Evolutionary conservation across 2,329 filamentous ascomycete species (phyloP).

Genomic region (Penicillium brevicompactum): DNA sequence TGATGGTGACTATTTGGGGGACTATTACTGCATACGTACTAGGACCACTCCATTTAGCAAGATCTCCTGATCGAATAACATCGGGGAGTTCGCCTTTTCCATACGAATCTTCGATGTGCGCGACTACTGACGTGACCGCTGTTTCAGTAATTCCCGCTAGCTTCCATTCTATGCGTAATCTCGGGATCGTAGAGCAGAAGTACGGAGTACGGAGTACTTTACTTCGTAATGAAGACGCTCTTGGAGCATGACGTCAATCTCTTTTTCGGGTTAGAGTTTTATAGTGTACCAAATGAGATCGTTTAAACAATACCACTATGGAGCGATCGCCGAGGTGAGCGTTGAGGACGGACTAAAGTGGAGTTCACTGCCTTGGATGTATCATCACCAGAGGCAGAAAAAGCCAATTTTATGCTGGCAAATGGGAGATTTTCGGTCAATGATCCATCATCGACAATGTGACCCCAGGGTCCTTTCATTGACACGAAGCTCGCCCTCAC

Average conservation of each 20-base stretch:
- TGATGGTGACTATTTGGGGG: not conserved
- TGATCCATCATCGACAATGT: not conserved
- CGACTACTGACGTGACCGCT: not conserved
- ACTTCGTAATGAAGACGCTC: not conserved
- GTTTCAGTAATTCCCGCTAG: not conserved
- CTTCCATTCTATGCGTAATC: not conserved
- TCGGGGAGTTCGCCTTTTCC: not conserved
- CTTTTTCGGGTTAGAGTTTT: not conserved
- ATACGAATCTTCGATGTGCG: not conserved
- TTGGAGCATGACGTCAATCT: not conserved
- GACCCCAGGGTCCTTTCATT: not conserved
- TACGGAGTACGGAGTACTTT: not conserved
- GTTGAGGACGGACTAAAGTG: not conserved
- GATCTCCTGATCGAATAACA: slow-evolving; percentile 3
- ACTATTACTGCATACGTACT: not conserved
- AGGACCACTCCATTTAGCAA: not conserved
- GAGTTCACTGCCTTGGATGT: slow-evolving; percentile 14
- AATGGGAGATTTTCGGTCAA: not conserved
- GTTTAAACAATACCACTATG: not conserved
- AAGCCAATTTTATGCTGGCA: not conserved
- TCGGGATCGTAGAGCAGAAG: not conserved
- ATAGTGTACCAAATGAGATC: not conserved
- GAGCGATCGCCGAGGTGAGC: not conserved
- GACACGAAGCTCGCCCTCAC: not conserved
- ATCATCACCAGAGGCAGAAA: slow-evolving; percentile 3